phyloP scores from a whole-genome alignment of 2,329 filamentous ascomycete genomes.

The Colletotrichum sp. region DNA sequence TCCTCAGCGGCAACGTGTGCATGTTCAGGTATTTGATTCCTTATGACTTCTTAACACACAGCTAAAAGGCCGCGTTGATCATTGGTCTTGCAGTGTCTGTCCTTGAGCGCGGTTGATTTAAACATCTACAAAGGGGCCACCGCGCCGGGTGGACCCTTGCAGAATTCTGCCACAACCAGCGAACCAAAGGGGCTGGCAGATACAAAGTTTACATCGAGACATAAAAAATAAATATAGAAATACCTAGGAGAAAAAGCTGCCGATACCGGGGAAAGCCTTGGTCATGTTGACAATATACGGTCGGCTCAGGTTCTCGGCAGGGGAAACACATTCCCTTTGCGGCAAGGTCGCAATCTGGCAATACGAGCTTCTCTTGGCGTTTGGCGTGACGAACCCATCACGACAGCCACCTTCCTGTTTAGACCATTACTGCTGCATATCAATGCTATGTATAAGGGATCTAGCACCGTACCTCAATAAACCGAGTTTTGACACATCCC shows the following conservation, averaged over 20 bases:
- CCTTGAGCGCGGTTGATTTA: background rate
- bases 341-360: background rate
- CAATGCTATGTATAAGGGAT: background rate
- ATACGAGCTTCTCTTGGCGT: background rate
- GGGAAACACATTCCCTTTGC: background rate
- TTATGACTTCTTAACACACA: background rate
- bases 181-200: background rate
- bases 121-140: background rate
- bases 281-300: background rate
- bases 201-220: background rate
- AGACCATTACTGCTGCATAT: background rate
- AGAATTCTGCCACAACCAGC: background rate
- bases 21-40: background rate
- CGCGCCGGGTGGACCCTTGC: background rate
- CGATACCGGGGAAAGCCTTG: background rate
- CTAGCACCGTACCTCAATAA: background rate
- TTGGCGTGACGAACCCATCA: background rate
- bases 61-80: accelerated
- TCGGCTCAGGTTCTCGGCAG: background rate
- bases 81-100: background rate
- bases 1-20: background rate
- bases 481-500: background rate
- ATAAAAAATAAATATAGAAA: no score
- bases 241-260: no score
- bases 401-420: constrained; percentile 5